A percentile compares a stretch with the other conserved stretches of the same genome.
These are phyloP conservation scores for Aspergillus sparsus DNA, from an alignment of 495 filamentous ascomycete genomes.

Conservation along the genomic window DNA sequence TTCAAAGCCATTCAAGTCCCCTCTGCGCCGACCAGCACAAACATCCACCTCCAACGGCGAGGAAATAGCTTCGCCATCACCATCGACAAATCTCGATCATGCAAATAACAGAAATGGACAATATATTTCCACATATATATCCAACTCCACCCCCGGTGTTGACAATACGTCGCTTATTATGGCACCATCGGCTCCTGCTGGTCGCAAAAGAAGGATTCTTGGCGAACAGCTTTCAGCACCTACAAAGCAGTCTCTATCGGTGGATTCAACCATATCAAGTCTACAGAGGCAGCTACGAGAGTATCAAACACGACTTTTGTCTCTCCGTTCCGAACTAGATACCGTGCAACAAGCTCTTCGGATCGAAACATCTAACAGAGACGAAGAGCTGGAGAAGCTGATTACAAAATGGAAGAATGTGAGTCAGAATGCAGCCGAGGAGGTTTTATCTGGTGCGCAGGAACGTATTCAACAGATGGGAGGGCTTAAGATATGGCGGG, in stretches of 20 bases:
- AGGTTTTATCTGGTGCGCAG: slow-evolving; percentile 45
- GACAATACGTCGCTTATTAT: slow-evolving; percentile 11
- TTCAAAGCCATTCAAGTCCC: slow-evolving; percentile 69
- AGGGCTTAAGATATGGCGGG: slow-evolving; percentile 56
- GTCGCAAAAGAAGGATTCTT: slow-evolving; percentile 19
- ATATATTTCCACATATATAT: background rate
- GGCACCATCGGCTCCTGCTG: background rate
- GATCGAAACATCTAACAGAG: slow-evolving; percentile 47
- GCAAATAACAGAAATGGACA: too few relatives aligned
- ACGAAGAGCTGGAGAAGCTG: slow-evolving; percentile 50
- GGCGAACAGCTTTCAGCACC: slow-evolving; percentile 8
- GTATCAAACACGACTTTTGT: slow-evolving; percentile 36
- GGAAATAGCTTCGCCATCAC: slow-evolving; percentile 15
- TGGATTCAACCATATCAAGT: slow-evolving; percentile 25
- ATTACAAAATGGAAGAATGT: slow-evolving; percentile 50
- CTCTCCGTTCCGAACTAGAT: slow-evolving; percentile 45
- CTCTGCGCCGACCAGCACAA: slow-evolving; percentile 45
- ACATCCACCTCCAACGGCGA: slow-evolving; percentile 11
- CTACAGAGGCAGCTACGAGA: slow-evolving; percentile 25
- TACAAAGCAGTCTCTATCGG: slow-evolving; percentile 13
- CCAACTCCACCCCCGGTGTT: background rate
- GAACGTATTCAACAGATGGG: slow-evolving; percentile 55
- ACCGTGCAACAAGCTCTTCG: slow-evolving; percentile 50
- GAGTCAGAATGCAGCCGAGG: slow-evolving; percentile 55
- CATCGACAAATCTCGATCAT: background rate